Conservation (phyloP, 805 yeast species). For the Candida nanaspora region DNA sequence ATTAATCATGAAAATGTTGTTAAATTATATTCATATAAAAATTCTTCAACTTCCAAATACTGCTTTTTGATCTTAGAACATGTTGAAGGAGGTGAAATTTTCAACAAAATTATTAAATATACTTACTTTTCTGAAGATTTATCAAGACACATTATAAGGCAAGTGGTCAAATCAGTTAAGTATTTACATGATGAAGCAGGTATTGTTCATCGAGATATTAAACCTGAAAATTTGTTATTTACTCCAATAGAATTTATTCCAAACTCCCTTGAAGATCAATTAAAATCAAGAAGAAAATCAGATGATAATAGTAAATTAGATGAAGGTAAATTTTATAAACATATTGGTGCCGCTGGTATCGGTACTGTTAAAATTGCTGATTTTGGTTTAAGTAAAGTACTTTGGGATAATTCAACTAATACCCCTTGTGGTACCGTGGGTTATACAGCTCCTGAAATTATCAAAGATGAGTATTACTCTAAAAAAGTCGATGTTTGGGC, state of each 20-base stretch:
- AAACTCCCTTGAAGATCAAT: slow-evolving; percentile 32
- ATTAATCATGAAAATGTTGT: slow-evolving; percentile 56
- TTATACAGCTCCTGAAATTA: slow-evolving; percentile 69
- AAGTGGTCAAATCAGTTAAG: slow-evolving; percentile 62
- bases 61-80: slow-evolving; percentile 64
- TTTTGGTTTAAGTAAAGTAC: slow-evolving; percentile 60
- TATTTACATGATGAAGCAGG: slow-evolving; percentile 67
- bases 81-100: slow-evolving; percentile 73
- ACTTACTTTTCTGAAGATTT: slow-evolving; percentile 73
- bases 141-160: slow-evolving; percentile 64
- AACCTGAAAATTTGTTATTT: slow-evolving; percentile 72
- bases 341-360: slow-evolving; percentile 56
- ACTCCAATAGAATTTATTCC: slow-evolving; percentile 43
- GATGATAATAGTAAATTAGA: slow-evolving; percentile 56
- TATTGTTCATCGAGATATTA: slow-evolving; percentile 73
- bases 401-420: slow-evolving; percentile 44
- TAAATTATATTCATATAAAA: slow-evolving; percentile 45
- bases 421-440: slow-evolving; percentile 78
- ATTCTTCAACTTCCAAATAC: slow-evolving; percentile 34
- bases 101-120: slow-evolving; percentile 69
- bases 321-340: slow-evolving; percentile 49
- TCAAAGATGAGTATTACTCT: slow-evolving; percentile 50
- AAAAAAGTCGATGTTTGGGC: slow-evolving; percentile 73
- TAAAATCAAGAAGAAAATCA: slow-evolving; percentile 37
- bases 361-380: slow-evolving; percentile 63